These are phyloP conservation scores for Viridothelium virens DNA, from an alignment of 495 filamentous ascomycete genomes.

Conservation along the genomic window DNA sequence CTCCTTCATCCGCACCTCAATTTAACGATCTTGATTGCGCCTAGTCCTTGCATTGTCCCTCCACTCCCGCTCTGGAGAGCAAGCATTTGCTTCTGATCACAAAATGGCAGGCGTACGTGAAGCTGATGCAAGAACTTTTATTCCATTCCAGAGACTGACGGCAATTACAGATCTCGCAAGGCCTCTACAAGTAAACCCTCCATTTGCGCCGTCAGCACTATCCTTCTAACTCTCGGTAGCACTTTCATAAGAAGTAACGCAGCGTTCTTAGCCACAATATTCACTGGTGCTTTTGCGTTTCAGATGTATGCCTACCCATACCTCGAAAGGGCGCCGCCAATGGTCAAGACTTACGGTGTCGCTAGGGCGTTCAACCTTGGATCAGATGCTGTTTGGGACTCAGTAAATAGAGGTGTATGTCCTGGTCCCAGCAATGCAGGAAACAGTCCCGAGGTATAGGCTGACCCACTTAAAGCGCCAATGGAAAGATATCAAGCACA, in stretches of 20 bases:
- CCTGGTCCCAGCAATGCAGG: constrained; percentile 29
- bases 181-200: constrained; percentile 75
- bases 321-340: constrained; percentile 14
- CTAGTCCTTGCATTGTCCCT: not conserved
- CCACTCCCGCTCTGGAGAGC: not conserved
- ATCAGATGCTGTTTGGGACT: constrained; percentile 82
- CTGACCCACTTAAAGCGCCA: constrained; percentile 60
- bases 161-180: constrained; percentile 45
- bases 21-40: not conserved
- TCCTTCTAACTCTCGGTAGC: constrained; percentile 42
- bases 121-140: constrained; percentile 2
- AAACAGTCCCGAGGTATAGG: not conserved
- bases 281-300: constrained; percentile 79
- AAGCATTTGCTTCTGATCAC: constrained; percentile 17
- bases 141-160: not conserved
- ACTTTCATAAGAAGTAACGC: constrained; percentile 75
- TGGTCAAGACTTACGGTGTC: not conserved
- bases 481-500: constrained; percentile 98
- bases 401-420: constrained; percentile 80
- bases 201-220: not conserved
- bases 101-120: constrained; percentile 50
- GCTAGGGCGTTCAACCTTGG: constrained; percentile 65
- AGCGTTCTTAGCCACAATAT: constrained; percentile 77
- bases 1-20: not conserved
- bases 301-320: constrained; percentile 61